Evolutionary conservation across 345 rosid genomes (phyloP), one percentile per base, ranked within the genome.

Genomic region (Populus euphratica): DNA sequence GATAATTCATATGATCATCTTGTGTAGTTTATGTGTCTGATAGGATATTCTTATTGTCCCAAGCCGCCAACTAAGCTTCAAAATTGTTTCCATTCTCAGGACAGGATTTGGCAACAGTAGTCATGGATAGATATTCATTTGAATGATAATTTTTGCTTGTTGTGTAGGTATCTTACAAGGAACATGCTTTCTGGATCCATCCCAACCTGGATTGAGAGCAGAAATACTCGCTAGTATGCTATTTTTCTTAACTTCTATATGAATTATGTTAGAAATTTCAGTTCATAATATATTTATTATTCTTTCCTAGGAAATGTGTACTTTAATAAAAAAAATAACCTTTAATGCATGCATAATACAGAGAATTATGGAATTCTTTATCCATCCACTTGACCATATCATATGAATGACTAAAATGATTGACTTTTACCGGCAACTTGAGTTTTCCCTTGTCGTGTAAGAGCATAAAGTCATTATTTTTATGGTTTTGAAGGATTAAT

Each of bases 141-240:
- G 12, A 73, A 27, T 66, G 38, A 47, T 16, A 31, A 25, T 13
- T 76, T 16, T 21, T 76, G 31, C 44, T 71, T 10, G 36, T 38
- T 63, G 68, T 0, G 5, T n/a, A 77, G 75, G 70, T 77, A 77
- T 33, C 31, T 77, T 49, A 73, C 81, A 21, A 41, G 63, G 35
- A 79, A 79, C 78, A 29, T 21, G 63, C 16, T 79, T 14, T 27
- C 50, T 14, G 78, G 81, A 61, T 39, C 78, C n/a, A 27, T 79
- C 25, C 78, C 81, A 25, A 7, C 54, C 16, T 73, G 81, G 81
- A 12, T 79, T 27, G 0, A 14, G 52, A 5, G 10, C 6, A 66
- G 78, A 66, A 33, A 31, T 43, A 5, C 13, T 35, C 74, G 70
- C 5, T n/a, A 1, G 81, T 79, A 79, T 14, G 81, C 59, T 17